A percentile compares a stretch with the other conserved stretches of the same genome.
Conservation (phyloP, 805 yeast genomes). For the Wickerhamiella lipophila region DNA sequence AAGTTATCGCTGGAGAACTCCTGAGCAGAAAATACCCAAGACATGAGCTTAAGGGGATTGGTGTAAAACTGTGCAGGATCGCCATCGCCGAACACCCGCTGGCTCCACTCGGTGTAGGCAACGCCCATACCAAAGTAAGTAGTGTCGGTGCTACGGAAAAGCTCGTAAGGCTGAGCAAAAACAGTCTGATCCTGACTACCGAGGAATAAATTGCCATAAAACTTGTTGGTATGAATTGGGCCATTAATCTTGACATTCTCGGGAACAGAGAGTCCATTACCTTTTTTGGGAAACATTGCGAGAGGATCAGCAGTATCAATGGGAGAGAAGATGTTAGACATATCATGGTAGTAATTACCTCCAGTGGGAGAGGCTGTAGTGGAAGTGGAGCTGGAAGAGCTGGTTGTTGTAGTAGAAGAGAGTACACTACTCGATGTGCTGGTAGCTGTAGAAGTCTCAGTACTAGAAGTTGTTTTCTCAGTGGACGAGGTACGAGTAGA, state of each 20-base stretch:
- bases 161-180: constrained; percentile 55
- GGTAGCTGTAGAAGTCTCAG: neutral
- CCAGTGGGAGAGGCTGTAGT: constrained; percentile 18
- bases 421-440: neutral
- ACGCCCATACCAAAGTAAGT: constrained; percentile 48
- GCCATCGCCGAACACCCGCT: constrained; percentile 35
- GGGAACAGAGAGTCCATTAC: constrained; percentile 37
- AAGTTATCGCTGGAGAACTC: constrained; percentile 33
- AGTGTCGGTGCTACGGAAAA: constrained; percentile 39
- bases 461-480: constrained; percentile 2
- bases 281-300: constrained; percentile 35
- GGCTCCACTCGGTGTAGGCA: constrained; percentile 39
- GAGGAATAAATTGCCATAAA: constrained; percentile 52
- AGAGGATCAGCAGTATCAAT: constrained; percentile 38
- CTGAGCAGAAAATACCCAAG: constrained; percentile 42
- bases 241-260: constrained; percentile 35
- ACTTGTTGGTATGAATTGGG: constrained; percentile 61
- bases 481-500: constrained; percentile 3
- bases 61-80: constrained; percentile 34
- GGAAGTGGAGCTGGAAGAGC: constrained; percentile 11
- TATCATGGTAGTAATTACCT: constrained; percentile 20
- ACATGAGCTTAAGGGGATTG: constrained; percentile 43
- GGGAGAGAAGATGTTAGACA: constrained; percentile 37
- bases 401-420: neutral
- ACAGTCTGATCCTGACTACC: constrained; percentile 42